A percentile compares a stretch with the other conserved stretches of the same genome.
Evolutionary conservation across 2,329 filamentous ascomycete genomes (phyloP).

Genomic region (Colletotrichum euphorbiae): DNA sequence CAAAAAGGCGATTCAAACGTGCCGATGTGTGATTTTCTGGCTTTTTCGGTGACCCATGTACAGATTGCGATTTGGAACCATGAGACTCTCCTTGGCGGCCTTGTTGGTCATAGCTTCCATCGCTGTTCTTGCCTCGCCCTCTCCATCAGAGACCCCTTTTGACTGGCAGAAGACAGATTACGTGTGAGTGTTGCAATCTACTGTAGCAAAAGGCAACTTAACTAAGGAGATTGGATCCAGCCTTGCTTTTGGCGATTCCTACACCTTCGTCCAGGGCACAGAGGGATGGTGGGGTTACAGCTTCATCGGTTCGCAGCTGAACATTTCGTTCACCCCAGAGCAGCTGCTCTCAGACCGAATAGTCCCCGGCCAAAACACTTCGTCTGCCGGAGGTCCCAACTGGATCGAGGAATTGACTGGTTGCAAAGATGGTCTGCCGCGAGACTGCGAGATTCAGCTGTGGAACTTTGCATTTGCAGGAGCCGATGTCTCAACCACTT

Average conservation of each 20-base stretch:
- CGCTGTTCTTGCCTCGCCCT: background rate
- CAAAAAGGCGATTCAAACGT: fast-evolving
- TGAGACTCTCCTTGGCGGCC: background rate
- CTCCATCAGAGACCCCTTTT: constrained; percentile 7
- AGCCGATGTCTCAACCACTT: constrained; percentile 50
- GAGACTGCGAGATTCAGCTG: constrained; percentile 58
- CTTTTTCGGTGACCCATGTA: no score
- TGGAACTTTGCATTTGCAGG: constrained; percentile 70
- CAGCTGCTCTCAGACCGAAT: constrained; percentile 60
- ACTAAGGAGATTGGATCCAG: constrained; percentile 39
- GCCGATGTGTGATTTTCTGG: background rate
- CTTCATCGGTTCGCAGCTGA: constrained; percentile 65
- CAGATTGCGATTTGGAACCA: background rate
- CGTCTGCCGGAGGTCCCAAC: constrained; percentile 64
- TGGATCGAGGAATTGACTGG: constrained; percentile 66
- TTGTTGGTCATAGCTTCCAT: background rate
- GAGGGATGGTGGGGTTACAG: constrained; percentile 62
- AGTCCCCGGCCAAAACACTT: constrained; percentile 59
- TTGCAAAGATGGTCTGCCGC: constrained; percentile 58
- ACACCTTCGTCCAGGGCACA: constrained; percentile 65
- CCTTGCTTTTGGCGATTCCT: constrained; percentile 63
- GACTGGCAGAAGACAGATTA: constrained; percentile 43
- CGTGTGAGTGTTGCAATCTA: constrained; percentile 37
- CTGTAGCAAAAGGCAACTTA: no score
- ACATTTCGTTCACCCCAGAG: constrained; percentile 57